Evolutionary conservation across 495 filamentous ascomycete species (phyloP).

Genomic region (Sphaerosporella brunnea): DNA sequence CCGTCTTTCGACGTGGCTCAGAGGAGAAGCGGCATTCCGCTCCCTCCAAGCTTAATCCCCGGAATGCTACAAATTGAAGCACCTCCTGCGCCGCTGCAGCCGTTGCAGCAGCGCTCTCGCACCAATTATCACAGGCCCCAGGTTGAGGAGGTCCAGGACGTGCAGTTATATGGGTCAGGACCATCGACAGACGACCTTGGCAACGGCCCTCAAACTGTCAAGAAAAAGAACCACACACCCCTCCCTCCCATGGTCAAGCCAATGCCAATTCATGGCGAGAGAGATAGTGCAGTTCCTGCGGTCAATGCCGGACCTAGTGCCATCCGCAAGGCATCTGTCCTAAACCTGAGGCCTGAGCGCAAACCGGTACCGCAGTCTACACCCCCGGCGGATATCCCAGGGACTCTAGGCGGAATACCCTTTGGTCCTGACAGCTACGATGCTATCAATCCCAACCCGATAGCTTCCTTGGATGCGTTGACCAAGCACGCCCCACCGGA

Average conservation of each 20-base stretch:
- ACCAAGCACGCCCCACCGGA: constrained; percentile 20
- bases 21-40: constrained; percentile 17
- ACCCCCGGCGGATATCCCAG: constrained; percentile 22
- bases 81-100: constrained; percentile 4
- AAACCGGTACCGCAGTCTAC: constrained; percentile 16
- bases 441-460: constrained; percentile 44
- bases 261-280: constrained; percentile 22
- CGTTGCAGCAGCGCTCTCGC: constrained; percentile 9
- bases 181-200: constrained; percentile 7
- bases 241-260: constrained; percentile 22
- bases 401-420: no score
- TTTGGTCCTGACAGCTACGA: constrained; percentile 86
- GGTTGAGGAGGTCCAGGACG: constrained; percentile 24
- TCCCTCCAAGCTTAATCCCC: constrained; percentile 23
- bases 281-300: constrained; percentile 7
- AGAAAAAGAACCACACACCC: constrained; percentile 1
- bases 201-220: background rate
- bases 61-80: constrained; percentile 8
- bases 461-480: constrained; percentile 26
- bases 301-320: constrained; percentile 5
- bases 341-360: constrained; percentile 16
- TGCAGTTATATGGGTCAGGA: constrained; percentile 18
- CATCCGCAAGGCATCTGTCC: constrained; percentile 15
- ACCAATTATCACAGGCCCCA: constrained; percentile 24
- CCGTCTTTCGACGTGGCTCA: constrained; percentile 4